Base-by-base conservation (phyloP, 2,329 filamentous ascomycete genomes). In the Mycosphaerella sp. region DNA sequence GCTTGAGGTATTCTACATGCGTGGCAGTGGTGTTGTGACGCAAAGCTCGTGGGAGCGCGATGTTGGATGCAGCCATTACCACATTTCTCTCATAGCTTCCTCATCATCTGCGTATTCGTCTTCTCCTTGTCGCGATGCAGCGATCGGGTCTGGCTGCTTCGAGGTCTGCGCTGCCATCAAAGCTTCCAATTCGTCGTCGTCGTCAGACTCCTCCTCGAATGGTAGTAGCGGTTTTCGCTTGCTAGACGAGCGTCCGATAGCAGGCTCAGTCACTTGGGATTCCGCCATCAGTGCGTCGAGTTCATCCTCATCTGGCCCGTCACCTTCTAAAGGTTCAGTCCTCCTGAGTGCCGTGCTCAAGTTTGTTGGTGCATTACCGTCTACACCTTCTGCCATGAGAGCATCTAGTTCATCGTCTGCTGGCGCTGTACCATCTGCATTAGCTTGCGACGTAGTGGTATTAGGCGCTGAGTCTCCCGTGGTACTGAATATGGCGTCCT, bases 91-190 rank as follows among this genome's bases (percentile, higher is more conserved):
- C 80, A 89, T 83, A 0, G 78, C 82, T 53, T 81, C 84, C 67
- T 85, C 80, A 12, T 85, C 82, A 48, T 83, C 82, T 1, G 75
- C 78, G 64, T 79, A 82, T 18, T 73, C 67, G 32, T 75, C 65
- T 9, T 41, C 35, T 5, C 9, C 43, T 40, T 35, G 41, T 28
- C 27, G 17, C 28, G 40, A n/a, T 35, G 28, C 27, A 30, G 36
- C 42, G 12, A 21, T 13, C 44, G 43, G 47, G 13, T 18, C 17
- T 37, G 30, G 25, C 28, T 14, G 14, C 16, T 30, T 40, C 3
- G 50, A 41, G 21, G 67, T 67, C 36, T 74, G 72, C 54, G 79
- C 77, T 27, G 73, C 75, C 46, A 82, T 68, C 25, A 82, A 66
- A 27, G 74, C 74, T 58, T 81, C 79, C 16, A 82, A 63, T 46